Percentiles rank a stretch among this genome's conserved stretches.
These are phyloP conservation scores for Pinus albicaulis DNA, from an alignment of 75 land plant genomes.

Conservation along the genomic window DNA sequence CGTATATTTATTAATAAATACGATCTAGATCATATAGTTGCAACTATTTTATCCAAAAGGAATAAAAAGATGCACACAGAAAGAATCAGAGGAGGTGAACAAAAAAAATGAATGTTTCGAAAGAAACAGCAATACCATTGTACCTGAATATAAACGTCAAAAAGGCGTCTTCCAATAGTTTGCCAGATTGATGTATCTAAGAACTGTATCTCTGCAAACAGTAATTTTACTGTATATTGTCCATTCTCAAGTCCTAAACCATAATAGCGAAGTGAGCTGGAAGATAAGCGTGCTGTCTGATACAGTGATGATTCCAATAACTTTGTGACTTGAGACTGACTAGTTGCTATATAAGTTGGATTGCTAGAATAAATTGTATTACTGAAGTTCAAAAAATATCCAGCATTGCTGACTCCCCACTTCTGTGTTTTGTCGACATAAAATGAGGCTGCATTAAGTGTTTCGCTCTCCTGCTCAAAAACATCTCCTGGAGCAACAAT, in stretches of 20 bases:
- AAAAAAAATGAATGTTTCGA: too few relatives aligned
- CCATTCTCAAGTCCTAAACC: constrained; percentile 51
- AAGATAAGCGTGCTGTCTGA: constrained; percentile 16
- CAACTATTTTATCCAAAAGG: too few relatives aligned
- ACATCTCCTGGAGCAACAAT: background rate
- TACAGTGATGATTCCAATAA: background rate
- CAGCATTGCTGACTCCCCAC: background rate
- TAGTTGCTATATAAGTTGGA: background rate
- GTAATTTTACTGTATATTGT: constrained; percentile 22
- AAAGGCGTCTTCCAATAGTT: constrained; percentile 41
- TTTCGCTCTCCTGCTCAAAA: background rate
- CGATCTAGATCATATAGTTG: background rate
- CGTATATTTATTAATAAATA: background rate
- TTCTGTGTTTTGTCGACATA: background rate
- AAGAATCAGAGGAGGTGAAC: too few relatives aligned
- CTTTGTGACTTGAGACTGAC: background rate
- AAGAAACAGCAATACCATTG: too few relatives aligned
- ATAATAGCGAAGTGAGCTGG: constrained; percentile 50
- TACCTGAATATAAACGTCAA: constrained; percentile 61
- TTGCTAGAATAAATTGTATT: background rate
- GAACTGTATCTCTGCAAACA: constrained; percentile 49
- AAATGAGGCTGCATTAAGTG: background rate
- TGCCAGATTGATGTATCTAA: constrained; percentile 16
- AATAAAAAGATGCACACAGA: too few relatives aligned
- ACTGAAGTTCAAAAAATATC: background rate